Evolutionary conservation across 164 flowering plant species (phyloP).

Genomic region (Houttuynia cordata): DNA sequence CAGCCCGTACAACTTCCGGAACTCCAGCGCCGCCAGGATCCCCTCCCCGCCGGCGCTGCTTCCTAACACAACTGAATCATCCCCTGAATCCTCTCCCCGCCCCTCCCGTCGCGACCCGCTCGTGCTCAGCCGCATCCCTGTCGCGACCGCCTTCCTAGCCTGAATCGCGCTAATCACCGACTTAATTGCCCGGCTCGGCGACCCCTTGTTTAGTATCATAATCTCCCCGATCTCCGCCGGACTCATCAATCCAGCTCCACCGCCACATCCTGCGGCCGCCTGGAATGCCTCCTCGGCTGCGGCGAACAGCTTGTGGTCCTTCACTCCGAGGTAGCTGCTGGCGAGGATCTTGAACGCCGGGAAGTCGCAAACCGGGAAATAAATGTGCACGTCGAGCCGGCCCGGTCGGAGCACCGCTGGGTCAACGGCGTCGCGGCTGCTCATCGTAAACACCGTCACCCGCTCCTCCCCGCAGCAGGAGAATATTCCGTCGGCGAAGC

Average conservation of each 20-base stretch:
- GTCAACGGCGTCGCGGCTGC: slow-evolving; percentile 39
- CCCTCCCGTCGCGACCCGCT: slow-evolving; percentile 13
- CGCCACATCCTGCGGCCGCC: slow-evolving; percentile 18
- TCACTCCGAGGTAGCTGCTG: slow-evolving; percentile 55
- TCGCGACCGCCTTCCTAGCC: slow-evolving; percentile 5
- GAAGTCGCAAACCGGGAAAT: slow-evolving; percentile 70
- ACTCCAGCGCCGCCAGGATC: slow-evolving; percentile 24
- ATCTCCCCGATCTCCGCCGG: slow-evolving; percentile 83
- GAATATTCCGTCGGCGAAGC: slow-evolving; percentile 76
- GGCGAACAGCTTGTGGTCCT: slow-evolving; percentile 76
- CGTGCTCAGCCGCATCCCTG: slow-evolving; percentile 9
- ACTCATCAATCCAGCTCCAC: slow-evolving; percentile 13
- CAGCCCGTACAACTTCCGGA: slow-evolving; percentile 52
- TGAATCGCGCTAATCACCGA: slow-evolving; percentile 60
- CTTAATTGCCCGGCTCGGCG: slow-evolving; percentile 74
- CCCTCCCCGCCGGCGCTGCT: neutral
- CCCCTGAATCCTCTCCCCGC: slow-evolving; percentile 1
- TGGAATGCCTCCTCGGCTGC: slow-evolving; percentile 71
- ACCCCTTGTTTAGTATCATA: slow-evolving; percentile 58
- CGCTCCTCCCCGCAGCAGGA: slow-evolving; percentile 75
- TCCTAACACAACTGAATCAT: neutral
- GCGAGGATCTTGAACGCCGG: slow-evolving; percentile 56
- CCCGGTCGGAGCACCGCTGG: slow-evolving; percentile 62
- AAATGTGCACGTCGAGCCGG: slow-evolving; percentile 67
- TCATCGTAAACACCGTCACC: slow-evolving; percentile 74